Evolutionary conservation across 176 grass and related monocot species (phyloP).

Genomic region (Carex pumila): DNA sequence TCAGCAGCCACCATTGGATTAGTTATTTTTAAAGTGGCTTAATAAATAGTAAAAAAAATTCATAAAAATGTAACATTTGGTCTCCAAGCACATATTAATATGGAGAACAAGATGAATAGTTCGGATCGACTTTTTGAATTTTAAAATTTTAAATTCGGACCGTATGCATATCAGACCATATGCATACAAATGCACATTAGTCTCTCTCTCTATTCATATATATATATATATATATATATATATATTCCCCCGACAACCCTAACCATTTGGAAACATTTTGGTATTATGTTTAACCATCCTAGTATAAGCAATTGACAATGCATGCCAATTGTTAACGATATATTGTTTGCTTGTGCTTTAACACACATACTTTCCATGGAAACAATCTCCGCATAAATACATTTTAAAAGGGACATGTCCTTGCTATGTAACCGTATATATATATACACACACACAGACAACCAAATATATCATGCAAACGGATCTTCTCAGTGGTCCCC

Average conservation of each 20-base stretch:
- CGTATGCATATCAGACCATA: no score
- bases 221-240: not conserved
- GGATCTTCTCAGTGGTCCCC: not conserved
- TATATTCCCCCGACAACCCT: not conserved
- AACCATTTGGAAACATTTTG: not conserved
- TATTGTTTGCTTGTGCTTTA: constrained; percentile 17
- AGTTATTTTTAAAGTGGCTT: no score
- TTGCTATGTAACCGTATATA: constrained; percentile 12
- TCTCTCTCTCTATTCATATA: no score
- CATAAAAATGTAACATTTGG: no score
- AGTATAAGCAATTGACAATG: not conserved
- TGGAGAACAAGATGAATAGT: no score
- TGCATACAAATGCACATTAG: no score
- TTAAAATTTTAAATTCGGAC: no score
- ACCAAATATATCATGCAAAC: not conserved
- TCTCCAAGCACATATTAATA: no score
- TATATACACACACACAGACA: not conserved
- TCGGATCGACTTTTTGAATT: no score
- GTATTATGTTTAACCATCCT: not conserved
- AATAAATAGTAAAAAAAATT: no score
- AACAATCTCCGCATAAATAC: not conserved
- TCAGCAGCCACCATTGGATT: no score
- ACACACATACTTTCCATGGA: not conserved
- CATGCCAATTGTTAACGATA: constrained; percentile 5
- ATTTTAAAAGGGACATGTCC: constrained; percentile 9